These are phyloP conservation scores for Stemphylium lycopersici DNA, from an alignment of 2,329 filamentous ascomycete genomes.

Conservation along the genomic window DNA sequence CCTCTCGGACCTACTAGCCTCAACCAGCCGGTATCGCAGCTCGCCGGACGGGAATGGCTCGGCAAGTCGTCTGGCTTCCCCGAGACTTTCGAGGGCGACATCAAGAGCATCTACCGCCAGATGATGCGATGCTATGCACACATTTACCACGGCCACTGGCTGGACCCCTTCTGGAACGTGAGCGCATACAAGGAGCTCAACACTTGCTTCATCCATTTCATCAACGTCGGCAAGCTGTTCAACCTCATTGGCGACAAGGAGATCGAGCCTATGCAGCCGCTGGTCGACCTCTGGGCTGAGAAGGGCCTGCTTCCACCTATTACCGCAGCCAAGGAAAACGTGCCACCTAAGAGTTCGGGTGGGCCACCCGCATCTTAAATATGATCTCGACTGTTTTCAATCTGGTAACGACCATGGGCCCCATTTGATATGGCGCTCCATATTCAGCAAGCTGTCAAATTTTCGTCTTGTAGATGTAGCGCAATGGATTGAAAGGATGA, in stretches of 20 bases:
- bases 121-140: conserved; percentile 63
- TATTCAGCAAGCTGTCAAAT: conserved; percentile 13
- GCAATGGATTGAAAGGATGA: conserved; percentile 1
- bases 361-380: conserved; percentile 21
- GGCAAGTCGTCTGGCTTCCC: conserved; percentile 82
- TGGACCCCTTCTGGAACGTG: conserved; percentile 58
- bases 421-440: conserved; percentile 19
- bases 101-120: conserved; percentile 69
- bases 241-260: conserved; percentile 82
- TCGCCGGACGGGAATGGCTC: conserved; percentile 76
- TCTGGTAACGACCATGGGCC: not conserved
- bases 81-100: conserved; percentile 68
- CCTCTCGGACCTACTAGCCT: conserved; percentile 54
- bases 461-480: conserved; percentile 17
- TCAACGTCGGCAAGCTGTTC: conserved; percentile 75
- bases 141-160: conserved; percentile 60
- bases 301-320: conserved; percentile 78
- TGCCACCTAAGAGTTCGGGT: conserved; percentile 23
- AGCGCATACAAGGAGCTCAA: conserved; percentile 58
- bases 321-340: conserved; percentile 29
- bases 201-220: conserved; percentile 61
- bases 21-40: conserved; percentile 64
- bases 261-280: conserved; percentile 91
- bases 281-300: conserved; percentile 89
- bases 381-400: not conserved